Base-by-base conservation (phyloP, 768 basidiomycete genomes). In the Clathrus columnatus region DNA sequence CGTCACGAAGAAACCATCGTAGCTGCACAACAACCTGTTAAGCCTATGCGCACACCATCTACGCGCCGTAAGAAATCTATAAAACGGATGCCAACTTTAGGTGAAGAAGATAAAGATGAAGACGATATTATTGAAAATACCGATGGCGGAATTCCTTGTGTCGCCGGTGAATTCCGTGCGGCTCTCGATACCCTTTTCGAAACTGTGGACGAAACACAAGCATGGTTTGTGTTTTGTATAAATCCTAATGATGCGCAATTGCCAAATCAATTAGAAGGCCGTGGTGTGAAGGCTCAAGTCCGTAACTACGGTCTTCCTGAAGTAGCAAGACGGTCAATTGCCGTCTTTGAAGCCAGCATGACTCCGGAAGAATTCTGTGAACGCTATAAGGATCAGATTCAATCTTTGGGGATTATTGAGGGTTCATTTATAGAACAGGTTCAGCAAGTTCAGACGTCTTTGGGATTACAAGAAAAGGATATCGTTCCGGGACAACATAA, bases 161-260 rank as follows among this genome's bases (percentile, higher is more conserved):
- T 95, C 5, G 84, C 91, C 0, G 89, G 93, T 51, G 91, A 94
- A 68, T 91, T 96, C 76, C 81, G 83, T 61, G 70, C 83, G 0
- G 89, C 93, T 4, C 71, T 96, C 49, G 86, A 93, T 63, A 87
- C 84, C 0, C 76, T 96, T 16, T 88, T 97, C 61, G 81, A 87
- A 60, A 92, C 91, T 1, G 73, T 97, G 23, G 84, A 87, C 52
- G 94, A 96, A 62, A 87, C 91, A 16, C 87, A 93, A 70, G 72
- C 82, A 1, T 97, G 93, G 93, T 87, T 84, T 62, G 78, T 96
- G 17, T 91, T 95, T 70, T 96, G 92, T 64, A 70, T 98, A 62
- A 92, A 88, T 66, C 92, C 94, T 4, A 99, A 98, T 65, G 93
- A 97, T 70, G 85, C 91, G 23, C 95, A 95, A 65, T 71, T 97